These are phyloP conservation scores for Cephalotrichum gorgonifer DNA, from an alignment of 2,329 filamentous ascomycete species.

Conservation along the genomic window DNA sequence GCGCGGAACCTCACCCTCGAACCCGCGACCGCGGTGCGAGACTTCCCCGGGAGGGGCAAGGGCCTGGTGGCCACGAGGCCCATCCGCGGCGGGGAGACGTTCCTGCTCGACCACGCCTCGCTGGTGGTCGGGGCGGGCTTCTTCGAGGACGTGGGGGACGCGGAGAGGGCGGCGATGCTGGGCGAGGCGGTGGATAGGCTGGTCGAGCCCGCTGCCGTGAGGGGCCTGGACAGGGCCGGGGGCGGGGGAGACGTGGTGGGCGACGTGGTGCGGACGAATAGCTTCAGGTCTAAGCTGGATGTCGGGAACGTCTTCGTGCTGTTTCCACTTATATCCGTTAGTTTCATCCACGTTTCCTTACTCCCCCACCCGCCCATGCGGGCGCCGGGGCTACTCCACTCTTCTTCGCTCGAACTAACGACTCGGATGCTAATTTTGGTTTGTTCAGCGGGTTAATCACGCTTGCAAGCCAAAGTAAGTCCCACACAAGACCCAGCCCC, in stretches of 20 bases:
- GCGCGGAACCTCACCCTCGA: background rate
- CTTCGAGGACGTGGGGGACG: background rate
- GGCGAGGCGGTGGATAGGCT: slow-evolving; percentile 1
- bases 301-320: background rate
- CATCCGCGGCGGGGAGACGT: slow-evolving; percentile 4
- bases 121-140: background rate
- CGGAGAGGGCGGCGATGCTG: background rate
- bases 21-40: background rate
- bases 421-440: background rate
- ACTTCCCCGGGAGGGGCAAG: slow-evolving; percentile 4
- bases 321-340: slow-evolving; percentile 3
- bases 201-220: background rate
- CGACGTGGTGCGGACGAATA: slow-evolving; percentile 5
- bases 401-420: too few relatives aligned
- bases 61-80: slow-evolving; percentile 4
- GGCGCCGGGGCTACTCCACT: too few relatives aligned
- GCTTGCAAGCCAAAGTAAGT: slow-evolving; percentile 7
- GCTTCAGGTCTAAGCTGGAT: background rate
- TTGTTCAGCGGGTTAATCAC: slow-evolving; percentile 4
- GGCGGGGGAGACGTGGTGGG: background rate
- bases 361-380: too few relatives aligned
- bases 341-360: too few relatives aligned
- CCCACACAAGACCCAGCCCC: background rate
- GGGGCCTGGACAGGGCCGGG: background rate
- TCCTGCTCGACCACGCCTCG: slow-evolving; percentile 1